Base-by-base conservation (phyloP, 371 early-diverging fungal genomes). In the Zychaea mexicana region DNA sequence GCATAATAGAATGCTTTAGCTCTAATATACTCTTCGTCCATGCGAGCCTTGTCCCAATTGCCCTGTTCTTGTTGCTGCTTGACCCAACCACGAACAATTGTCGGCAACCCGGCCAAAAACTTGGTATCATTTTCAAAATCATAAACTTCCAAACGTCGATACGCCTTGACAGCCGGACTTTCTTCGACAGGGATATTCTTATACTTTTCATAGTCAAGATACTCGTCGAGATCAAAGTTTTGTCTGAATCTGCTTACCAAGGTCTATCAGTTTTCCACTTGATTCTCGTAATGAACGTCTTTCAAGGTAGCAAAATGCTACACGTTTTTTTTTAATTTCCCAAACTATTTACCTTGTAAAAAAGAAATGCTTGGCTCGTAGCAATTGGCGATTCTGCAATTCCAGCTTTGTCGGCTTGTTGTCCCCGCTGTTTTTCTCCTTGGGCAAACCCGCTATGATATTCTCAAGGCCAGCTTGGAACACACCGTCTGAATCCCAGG, bases 281-380 rank as follows among this genome's bases (percentile, higher is more conserved):
- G n/a, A n/a, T n/a, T n/a, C n/a, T n/a, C n/a, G n/a, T n/a, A n/a
- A n/a, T n/a, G n/a, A n/a, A n/a, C n/a, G n/a, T 22, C 6, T 22
- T 53, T 22, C 19, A 15, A 2, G 22, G 26, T 6, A n/a, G 24
- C 15, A 0, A 62, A 26, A 17, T 17, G 9, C 15, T 19, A 13
- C 13, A 32, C 33, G 12, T 3, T 1, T 10, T 15, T 53, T n/a
- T 27, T 32, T 22, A 24, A 30, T 3, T 21, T 27, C 17, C 13
- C 5, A 8, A 33, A 2, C 46, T 52, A 15, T 32, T 64, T 62
- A 72, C 74, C 65, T 82, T 27, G 82, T 73, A 30, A 76, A 86
- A 58, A 83, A 86, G 67, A 80, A 83, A 52, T 86, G 84, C 60
- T 84, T 86, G 60, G 81, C 84, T 64, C 78, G 73, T 15, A 86